Percentiles rank a stretch among this genome's conserved stretches.
These are phyloP conservation scores for Zygosaccharomyces sapae DNA, from an alignment of 1,139 yeast species.

Conservation along the genomic window DNA sequence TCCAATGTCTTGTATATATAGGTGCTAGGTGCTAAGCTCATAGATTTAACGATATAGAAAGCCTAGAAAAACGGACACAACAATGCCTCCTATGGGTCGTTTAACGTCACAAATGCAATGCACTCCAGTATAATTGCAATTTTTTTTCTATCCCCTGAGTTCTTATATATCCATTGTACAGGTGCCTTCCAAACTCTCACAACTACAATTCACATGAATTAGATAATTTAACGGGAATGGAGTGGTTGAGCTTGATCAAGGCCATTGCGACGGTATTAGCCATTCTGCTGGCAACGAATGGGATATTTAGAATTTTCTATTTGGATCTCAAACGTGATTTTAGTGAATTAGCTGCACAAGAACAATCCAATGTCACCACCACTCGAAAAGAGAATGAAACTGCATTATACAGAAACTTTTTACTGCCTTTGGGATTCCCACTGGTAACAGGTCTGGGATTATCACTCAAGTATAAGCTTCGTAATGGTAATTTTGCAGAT, in stretches of 20 bases:
- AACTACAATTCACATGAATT: neutral
- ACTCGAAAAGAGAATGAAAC: constrained; percentile 57
- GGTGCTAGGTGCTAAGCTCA: too few relatives aligned
- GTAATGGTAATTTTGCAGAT: constrained; percentile 68
- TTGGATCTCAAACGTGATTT: constrained; percentile 46
- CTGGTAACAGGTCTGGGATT: constrained; percentile 64
- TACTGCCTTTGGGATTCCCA: constrained; percentile 58
- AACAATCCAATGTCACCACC: constrained; percentile 55
- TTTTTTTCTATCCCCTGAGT: neutral
- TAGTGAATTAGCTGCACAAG: constrained; percentile 50
- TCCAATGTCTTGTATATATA: too few relatives aligned
- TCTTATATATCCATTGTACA: neutral
- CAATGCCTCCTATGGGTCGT: too few relatives aligned
- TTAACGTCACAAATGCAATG: neutral
- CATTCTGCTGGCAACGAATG: constrained; percentile 15
- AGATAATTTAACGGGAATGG: constrained; percentile 6
- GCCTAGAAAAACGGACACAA: too few relatives aligned
- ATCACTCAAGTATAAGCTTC: constrained; percentile 55
- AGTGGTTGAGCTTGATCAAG: constrained; percentile 9
- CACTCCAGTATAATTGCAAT: neutral
- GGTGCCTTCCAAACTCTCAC: neutral
- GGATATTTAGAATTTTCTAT: constrained; percentile 22
- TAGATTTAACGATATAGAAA: too few relatives aligned
- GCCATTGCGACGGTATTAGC: constrained; percentile 6
- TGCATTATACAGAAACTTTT: constrained; percentile 62